Evolutionary conservation across 192 early-diverging fungal genomes (phyloP), one percentile per base, ranked within the genome.

Genomic region (Coemansia nantahalensis): DNA sequence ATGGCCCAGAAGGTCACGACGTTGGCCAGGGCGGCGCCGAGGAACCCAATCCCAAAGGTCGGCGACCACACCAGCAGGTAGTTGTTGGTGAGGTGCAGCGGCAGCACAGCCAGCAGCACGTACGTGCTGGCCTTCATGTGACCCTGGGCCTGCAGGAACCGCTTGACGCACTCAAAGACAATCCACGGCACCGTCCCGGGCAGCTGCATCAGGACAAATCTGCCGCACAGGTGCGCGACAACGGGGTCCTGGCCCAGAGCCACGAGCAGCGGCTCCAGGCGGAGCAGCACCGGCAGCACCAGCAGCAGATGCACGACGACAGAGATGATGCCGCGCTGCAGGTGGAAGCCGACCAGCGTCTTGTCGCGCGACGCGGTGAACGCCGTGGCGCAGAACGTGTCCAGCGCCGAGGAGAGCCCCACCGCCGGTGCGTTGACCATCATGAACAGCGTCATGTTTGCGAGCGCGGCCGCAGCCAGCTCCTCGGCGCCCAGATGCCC

Each of bases 91-190:
- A 54, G 10, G 36, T 72, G 68, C 9, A 72, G 8, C 3, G 68
- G 68, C n/a, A 62, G 28, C 5, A 59, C 62, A 1, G 50, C 23
- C 0, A 40, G 22, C 51, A 63, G 47, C 7, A 72, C 58, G 45
- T 40, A 56, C 3, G 68, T 65, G 17, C 77, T 77, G 0, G 90
- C 90, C 26, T 85, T 77, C 94, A 97, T 94, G 54, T 86, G 85
- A 45, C 90, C 91, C 74, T 97, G 94, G 0, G 86, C 84, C 65
- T 94, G 89, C 15, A 93, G 65, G 56, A 81, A 95, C 26, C 89
- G 78, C 54, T 90, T 87, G 21, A 91, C 62, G 51, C 86, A 88
- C 51, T 95, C 92, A 77, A 87, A 86, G 12, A 84, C 76, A 48
- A 97, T 51, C 50, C 73, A 79, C 1, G 91, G 88, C 43, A 86